Conservation (phyloP, 805 yeast species). For the Wickerhamomyces chaumierensis region DNA sequence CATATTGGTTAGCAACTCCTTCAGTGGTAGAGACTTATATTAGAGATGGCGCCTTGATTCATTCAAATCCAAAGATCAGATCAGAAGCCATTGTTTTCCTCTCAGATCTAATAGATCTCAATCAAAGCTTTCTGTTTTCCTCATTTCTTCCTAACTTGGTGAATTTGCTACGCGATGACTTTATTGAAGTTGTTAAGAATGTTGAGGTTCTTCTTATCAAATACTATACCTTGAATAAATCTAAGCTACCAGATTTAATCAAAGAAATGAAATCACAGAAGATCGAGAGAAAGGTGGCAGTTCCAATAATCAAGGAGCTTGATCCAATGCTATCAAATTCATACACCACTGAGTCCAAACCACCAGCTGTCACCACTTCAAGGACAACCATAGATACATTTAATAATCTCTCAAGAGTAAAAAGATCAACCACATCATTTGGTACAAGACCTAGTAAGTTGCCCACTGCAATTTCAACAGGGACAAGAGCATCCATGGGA, state of each 20-base stretch:
- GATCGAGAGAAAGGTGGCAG: slow-evolving; percentile 10
- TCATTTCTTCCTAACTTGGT: slow-evolving; percentile 16
- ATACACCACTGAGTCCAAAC: slow-evolving; percentile 8
- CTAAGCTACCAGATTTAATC: slow-evolving; percentile 9
- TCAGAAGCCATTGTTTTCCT: slow-evolving; percentile 35
- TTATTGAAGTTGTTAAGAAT: slow-evolving; percentile 15
- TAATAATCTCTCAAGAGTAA: slow-evolving; percentile 10
- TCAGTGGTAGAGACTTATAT: slow-evolving; percentile 33
- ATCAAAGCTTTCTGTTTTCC: slow-evolving; percentile 23
- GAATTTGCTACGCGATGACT: slow-evolving; percentile 17
- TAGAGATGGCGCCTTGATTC: slow-evolving; percentile 31
- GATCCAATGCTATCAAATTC: slow-evolving; percentile 12
- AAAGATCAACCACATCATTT: slow-evolving; percentile 1
- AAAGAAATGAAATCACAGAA: slow-evolving; percentile 15
- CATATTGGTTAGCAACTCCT: slow-evolving; percentile 44
- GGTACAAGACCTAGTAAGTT: not conserved
- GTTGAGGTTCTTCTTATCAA: slow-evolving; percentile 16
- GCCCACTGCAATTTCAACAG: slow-evolving; percentile 1
- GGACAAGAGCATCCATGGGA: slow-evolving; percentile 1
- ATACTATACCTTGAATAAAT: slow-evolving; percentile 14
- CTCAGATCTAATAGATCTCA: slow-evolving; percentile 27
- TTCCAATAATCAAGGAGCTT: slow-evolving; percentile 10
- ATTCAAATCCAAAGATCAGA: slow-evolving; percentile 26
- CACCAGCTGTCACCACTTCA: not conserved
- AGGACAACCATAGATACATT: slow-evolving; percentile 18